A percentile compares a stretch with the other conserved stretches of the same genome.
Conservation (phyloP, 768 basidiomycete species). For the Trametes meyenii region DNA sequence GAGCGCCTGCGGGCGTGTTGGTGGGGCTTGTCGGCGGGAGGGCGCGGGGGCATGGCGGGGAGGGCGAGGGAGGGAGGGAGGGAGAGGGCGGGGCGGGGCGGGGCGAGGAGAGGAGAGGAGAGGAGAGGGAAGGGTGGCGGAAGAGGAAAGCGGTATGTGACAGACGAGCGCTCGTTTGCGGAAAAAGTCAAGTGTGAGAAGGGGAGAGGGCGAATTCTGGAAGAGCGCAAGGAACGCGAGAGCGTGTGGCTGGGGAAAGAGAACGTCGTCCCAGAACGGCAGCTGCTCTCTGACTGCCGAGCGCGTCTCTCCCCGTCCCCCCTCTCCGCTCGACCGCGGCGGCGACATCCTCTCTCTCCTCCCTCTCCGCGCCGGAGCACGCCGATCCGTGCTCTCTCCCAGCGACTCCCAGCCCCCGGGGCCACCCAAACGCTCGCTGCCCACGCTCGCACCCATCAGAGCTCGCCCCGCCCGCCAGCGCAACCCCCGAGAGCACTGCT, state of each 20-base stretch:
- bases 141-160: constrained; percentile 24
- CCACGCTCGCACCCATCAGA: neutral
- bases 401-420: neutral
- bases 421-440: no score
- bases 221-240: constrained; percentile 9
- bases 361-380: neutral
- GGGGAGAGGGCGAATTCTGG: constrained; percentile 13
- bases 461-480: neutral
- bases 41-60: constrained; percentile 12
- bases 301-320: neutral
- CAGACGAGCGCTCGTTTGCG: constrained; percentile 15
- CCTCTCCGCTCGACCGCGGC: neutral
- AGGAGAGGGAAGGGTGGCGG: constrained; percentile 14
- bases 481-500: no score
- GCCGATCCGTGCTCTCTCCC: constrained; percentile 11
- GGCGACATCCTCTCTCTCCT: neutral
- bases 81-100: neutral
- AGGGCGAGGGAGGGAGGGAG: neutral
- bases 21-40: neutral
- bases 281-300: no score
- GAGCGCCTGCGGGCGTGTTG: constrained; percentile 35
- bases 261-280: neutral
- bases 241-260: constrained; percentile 3
- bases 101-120: constrained; percentile 1
- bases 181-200: constrained; percentile 25